Base-by-base conservation (phyloP, 768 basidiomycete species). In the Phlegmacium glaucopus region DNA sequence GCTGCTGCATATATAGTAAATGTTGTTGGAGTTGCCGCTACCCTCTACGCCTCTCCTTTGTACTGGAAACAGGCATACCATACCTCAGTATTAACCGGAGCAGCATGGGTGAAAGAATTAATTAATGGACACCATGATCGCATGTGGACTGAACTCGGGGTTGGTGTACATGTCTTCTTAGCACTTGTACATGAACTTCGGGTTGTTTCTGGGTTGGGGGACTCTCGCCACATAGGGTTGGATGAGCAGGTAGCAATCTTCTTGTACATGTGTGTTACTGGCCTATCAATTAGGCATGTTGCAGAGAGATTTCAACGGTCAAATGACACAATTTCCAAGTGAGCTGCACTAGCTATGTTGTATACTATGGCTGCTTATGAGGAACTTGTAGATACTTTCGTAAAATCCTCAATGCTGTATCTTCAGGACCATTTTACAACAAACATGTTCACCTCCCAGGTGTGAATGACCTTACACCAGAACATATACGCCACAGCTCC, bases 401-500 rank as follows among this genome's bases (percentile, higher is more conserved):
- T 26, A 15, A 35, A 30, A 34, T 28, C 47, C n/a, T 47, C 41
- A 16, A 15, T 47, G 36, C 48, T 48, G 52, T 6, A 22, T 30
- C 9, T 48, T 42, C 54, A 52, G 52, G 17, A n/a, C n/a, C n/a
- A n/a, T n/a, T n/a, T n/a, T n/a, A n/a, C n/a, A n/a, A n/a, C n/a
- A n/a, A n/a, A n/a, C n/a, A n/a, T n/a, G n/a, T n/a, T n/a, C n/a
- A n/a, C n/a, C n/a, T n/a, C n/a, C n/a, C n/a, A n/a, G n/a, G n/a
- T 13, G 41, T 12, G 2, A 2, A 49, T 32, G 30, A 32, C 13
- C 30, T 13, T 32, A 13, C 13, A 32, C 51, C 53, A 3, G 45
- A 37, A 6, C 44, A 59, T n/a, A 63, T 66, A 9, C 25, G 26
- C 3, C 13, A 37, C 10, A 51, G 59, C 41, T 44, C 54, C 0